Base-by-base conservation (phyloP, 2,329 filamentous ascomycete genomes). In the Penicillium janthinellum region DNA sequence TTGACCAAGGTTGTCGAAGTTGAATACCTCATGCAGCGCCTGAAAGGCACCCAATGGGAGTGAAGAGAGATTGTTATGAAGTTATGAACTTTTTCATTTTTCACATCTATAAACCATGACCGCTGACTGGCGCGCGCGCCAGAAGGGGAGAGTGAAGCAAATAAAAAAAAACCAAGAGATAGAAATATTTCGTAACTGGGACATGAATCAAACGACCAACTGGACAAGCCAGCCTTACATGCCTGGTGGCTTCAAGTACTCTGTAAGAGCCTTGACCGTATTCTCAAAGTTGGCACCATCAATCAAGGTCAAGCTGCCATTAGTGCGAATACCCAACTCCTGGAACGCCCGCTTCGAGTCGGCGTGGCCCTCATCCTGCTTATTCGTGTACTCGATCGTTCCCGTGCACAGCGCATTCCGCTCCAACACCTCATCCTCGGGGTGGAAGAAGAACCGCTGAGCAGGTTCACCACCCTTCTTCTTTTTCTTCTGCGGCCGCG, bases 1-100 rank as follows among this genome's bases (percentile, higher is more conserved):
- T 78, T 98, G 75, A 99, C 95, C n/a, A 99, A 99, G 78, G 90
- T 92, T 64, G 94, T 99, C 42, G 95, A 99, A 82, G 92, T 99
- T 10, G 95, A 99, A 70, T 99, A 99, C 75, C 82, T 99, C 68
- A 96, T 99, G 91, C 92, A 98, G 78, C 86, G 95, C 64, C 80
- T 99, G 56, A 86, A 79, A 67, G 79, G 79, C 31, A 82, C 80
- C 3, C 63, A 81, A 70, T 82, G 80, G 80, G 78, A 81, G 64
- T 79, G 64, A 73, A 49, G 11, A 28, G 42, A 25, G 22, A 56
- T 44, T 57, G 38, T 58, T 56, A 66, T 59, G 61, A 64, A 61
- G 38, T 62, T 62, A 64, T 58, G 58, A 65, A 61, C 56, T 61
- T 60, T 61, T 58, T 44, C 41, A 54, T 54, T 54, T 59, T 56